Conservation (phyloP, 2,329 filamentous ascomycete species). For the Sarocladium brachiariae region DNA sequence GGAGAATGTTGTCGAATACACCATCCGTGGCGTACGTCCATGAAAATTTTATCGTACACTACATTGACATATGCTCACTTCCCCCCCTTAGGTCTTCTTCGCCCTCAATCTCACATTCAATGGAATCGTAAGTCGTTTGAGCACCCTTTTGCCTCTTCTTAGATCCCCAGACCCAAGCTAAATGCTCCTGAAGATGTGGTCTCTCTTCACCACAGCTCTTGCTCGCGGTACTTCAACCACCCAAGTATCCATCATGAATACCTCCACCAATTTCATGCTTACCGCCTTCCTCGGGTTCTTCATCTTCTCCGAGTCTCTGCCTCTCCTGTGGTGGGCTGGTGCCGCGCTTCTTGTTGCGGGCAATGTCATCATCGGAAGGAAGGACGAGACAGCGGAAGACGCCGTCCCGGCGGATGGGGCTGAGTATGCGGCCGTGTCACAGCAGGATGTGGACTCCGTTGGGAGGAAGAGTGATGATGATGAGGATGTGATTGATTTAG, state of each 20-base stretch:
- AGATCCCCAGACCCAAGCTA: not conserved
- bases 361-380: conserved; percentile 69
- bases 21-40: conserved; percentile 41
- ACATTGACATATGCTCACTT: conserved; percentile 8
- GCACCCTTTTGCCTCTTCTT: not conserved
- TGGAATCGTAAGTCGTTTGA: conserved; percentile 46
- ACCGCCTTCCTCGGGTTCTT: conserved; percentile 64
- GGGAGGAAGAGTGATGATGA: conserved; percentile 21
- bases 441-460: conserved; percentile 14
- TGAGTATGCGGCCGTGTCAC: conserved; percentile 24
- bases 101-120: conserved; percentile 69
- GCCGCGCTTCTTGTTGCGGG: conserved; percentile 66
- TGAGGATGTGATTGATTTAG: conserved; percentile 29
- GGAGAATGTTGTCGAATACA: conserved; percentile 38
- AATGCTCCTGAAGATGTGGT: conserved; percentile 58
- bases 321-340: conserved; percentile 70
- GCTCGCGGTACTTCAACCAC: conserved; percentile 67
- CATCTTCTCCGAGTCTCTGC: conserved; percentile 66
- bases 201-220: conserved; percentile 73
- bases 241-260: conserved; percentile 76
- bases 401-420: conserved; percentile 17
- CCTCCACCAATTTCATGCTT: conserved; percentile 72
- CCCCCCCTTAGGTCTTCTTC: conserved; percentile 63
- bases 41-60: not conserved
- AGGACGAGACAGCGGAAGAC: conserved; percentile 44